Evolutionary conservation across 2,329 filamentous ascomycete species (phyloP).

Genomic region (Neonectria neomacrospora): DNA sequence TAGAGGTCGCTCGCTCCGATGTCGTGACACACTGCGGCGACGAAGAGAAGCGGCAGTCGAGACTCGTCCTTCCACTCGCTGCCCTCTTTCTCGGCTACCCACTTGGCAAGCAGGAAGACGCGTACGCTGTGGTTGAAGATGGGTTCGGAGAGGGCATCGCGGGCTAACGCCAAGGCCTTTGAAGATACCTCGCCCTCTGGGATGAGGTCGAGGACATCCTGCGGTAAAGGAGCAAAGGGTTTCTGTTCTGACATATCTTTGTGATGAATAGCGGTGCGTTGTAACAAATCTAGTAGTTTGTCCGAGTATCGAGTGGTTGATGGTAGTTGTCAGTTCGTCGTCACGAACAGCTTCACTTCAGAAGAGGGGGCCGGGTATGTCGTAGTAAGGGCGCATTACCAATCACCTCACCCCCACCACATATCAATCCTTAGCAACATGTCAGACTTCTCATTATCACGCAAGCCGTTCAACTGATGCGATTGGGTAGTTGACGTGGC

Average conservation of each 20-base stretch:
- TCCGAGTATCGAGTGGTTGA: not conserved
- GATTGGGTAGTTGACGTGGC: too few relatives aligned
- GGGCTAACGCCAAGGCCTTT: constrained; percentile 33
- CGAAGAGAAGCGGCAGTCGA: constrained; percentile 45
- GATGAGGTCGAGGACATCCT: constrained; percentile 19
- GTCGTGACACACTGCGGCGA: constrained; percentile 51
- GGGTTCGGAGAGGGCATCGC: constrained; percentile 35
- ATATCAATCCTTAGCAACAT: not conserved
- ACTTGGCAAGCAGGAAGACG: constrained; percentile 43
- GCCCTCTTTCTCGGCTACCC: constrained; percentile 37
- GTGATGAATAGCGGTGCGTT: not conserved
- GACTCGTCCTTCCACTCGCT: constrained; percentile 19
- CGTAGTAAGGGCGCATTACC: not conserved
- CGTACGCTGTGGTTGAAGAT: constrained; percentile 48
- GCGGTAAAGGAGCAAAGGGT: not conserved
- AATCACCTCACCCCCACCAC: constrained; percentile 3
- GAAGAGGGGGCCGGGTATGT: not conserved
- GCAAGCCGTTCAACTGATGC: too few relatives aligned
- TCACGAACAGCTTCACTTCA: not conserved
- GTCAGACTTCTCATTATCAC: not conserved
- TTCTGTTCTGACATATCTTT: constrained; percentile 1
- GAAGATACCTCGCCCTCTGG: constrained; percentile 32
- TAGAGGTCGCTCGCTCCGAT: constrained; percentile 46
- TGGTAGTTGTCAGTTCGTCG: not conserved
- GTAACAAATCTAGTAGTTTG: not conserved